Conservation (phyloP, 257 asterid species). For the Solanum pimpinellifolium region DNA sequence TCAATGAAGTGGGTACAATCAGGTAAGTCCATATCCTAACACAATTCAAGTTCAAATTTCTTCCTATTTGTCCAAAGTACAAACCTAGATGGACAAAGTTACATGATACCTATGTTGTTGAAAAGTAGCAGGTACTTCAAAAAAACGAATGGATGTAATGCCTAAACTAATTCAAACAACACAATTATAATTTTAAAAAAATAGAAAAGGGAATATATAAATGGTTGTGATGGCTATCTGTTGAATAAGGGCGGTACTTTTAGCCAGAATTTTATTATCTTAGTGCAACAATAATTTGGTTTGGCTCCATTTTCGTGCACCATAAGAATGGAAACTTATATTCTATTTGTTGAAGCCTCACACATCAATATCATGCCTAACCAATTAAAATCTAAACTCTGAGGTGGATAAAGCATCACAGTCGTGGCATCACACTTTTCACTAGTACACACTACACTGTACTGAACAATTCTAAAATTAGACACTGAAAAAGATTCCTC, state of each 20-base stretch:
- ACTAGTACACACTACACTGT: not conserved
- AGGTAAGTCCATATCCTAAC: not conserved
- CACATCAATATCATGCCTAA: not conserved
- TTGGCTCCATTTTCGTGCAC: not conserved
- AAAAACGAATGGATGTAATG: not conserved
- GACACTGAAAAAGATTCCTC: not conserved
- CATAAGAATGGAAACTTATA: not conserved
- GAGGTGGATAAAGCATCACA: not conserved
- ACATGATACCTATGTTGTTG: not conserved
- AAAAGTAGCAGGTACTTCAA: not conserved
- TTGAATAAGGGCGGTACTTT: not conserved
- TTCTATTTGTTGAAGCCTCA: not conserved
- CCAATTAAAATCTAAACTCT: not conserved
- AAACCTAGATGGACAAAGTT: not conserved
- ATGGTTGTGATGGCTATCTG: not conserved
- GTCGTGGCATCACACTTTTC: not conserved
- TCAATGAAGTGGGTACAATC: not conserved
- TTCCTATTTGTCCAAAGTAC: not conserved
- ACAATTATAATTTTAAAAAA: not conserved
- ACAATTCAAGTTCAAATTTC: not conserved
- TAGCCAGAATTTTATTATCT: not conserved
- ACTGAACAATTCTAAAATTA: not conserved
- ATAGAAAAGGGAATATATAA: not conserved
- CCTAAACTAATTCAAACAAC: not conserved
- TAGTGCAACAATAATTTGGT: not conserved